Evolutionary conservation across 768 basidiomycete genomes (phyloP).

Genomic region (Inosperma sp.): DNA sequence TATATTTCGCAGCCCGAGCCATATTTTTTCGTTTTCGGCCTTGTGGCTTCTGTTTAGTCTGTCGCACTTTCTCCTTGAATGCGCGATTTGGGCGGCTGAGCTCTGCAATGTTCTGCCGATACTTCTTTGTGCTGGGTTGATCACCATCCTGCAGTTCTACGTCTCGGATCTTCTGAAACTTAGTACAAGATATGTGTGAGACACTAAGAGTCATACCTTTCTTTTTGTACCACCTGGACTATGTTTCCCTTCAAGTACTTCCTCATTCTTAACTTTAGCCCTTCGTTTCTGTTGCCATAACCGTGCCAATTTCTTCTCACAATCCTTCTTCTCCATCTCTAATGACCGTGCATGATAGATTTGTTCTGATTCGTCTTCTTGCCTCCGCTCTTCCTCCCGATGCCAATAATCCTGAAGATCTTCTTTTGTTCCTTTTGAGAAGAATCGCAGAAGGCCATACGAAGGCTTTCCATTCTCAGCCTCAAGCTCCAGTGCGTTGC

Average conservation of each 20-base stretch:
- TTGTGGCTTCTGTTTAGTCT: no score
- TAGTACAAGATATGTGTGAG: not conserved
- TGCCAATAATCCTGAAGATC: not conserved
- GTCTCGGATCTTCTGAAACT: not conserved
- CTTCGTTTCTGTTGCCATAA: not conserved
- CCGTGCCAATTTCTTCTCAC: not conserved
- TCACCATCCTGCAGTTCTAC: not conserved
- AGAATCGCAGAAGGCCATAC: not conserved
- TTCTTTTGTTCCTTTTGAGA: constrained; percentile 6
- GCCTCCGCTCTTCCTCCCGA: not conserved
- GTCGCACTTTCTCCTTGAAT: not conserved
- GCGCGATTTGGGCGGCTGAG: not conserved
- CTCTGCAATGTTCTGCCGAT: not conserved
- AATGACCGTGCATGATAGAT: not conserved
- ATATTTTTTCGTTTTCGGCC: no score
- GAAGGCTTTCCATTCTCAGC: not conserved
- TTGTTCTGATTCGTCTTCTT: not conserved
- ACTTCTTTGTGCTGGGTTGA: not conserved
- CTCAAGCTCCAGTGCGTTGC: not conserved
- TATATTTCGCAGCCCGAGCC: no score
- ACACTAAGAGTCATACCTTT: not conserved
- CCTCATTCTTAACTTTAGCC: not conserved
- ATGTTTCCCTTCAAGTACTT: not conserved
- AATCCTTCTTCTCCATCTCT: not conserved
- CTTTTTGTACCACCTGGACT: constrained; percentile 1